phyloP scores from a whole-genome alignment of 352 stramenopile species.

The Phytophthora aleatoria region DNA sequence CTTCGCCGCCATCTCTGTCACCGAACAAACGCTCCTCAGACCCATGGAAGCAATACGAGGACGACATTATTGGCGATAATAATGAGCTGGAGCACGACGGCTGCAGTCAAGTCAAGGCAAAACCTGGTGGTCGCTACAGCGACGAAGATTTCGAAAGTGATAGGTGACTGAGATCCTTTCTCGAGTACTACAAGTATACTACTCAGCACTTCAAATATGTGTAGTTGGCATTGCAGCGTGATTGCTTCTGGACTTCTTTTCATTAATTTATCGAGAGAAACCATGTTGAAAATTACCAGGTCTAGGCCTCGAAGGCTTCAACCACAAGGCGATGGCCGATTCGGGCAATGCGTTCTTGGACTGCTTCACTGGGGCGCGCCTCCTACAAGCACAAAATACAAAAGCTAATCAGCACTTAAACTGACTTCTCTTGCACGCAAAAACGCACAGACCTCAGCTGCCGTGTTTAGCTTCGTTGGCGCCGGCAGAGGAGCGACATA shows the following conservation, averaged over 20 bases:
- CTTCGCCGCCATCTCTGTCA: not conserved
- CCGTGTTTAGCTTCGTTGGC: slow-evolving; percentile 15
- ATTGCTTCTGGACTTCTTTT: no score
- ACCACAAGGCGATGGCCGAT: slow-evolving; percentile 76
- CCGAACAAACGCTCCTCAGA: slow-evolving; percentile 5
- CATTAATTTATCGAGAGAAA: not conserved
- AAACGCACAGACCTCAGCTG: slow-evolving; percentile 17
- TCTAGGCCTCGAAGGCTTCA: slow-evolving; percentile 54
- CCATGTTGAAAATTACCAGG: no score
- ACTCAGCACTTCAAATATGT: no score
- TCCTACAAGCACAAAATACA: slow-evolving; percentile 10
- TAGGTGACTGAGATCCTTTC: slow-evolving; percentile 30
- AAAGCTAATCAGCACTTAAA: not conserved
- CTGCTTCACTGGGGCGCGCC: slow-evolving; percentile 17
- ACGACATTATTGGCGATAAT: slow-evolving; percentile 26
- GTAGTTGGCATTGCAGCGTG: no score
- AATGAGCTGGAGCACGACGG: slow-evolving; percentile 29
- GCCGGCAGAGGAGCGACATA: slow-evolving; percentile 16
- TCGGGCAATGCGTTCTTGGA: slow-evolving; percentile 66
- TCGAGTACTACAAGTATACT: not conserved
- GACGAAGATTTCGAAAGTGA: slow-evolving; percentile 66
- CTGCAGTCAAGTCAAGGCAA: slow-evolving; percentile 7
- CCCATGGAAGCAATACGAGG: slow-evolving; percentile 41
- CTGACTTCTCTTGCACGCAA: not conserved
- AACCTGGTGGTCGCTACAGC: slow-evolving; percentile 43